Evolutionary conservation across 208 protist genomes (phyloP).

Genomic region (Histomonas meleagridis): DNA sequence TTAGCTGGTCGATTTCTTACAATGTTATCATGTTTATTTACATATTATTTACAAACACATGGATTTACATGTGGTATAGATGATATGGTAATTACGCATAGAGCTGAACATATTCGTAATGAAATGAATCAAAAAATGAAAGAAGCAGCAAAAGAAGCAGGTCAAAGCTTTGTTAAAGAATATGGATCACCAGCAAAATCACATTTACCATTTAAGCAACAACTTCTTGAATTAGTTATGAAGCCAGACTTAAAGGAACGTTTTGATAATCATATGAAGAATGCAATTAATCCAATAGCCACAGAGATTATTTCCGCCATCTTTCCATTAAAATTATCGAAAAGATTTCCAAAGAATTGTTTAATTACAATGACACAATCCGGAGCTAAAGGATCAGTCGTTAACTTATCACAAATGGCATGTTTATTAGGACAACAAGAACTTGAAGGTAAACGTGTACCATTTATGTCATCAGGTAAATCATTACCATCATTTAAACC

Average conservation of each 20-base stretch:
- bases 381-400: slow-evolving; percentile 58
- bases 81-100: slow-evolving; percentile 73
- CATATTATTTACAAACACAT: slow-evolving; percentile 73
- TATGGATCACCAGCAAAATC: neutral
- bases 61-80: slow-evolving; percentile 94
- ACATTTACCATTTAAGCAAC: neutral
- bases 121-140: neutral
- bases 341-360: slow-evolving; percentile 86
- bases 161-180: neutral
- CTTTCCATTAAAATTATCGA: slow-evolving; percentile 61
- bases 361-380: slow-evolving; percentile 79
- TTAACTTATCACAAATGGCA: slow-evolving; percentile 61
- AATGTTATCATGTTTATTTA: slow-evolving; percentile 78
- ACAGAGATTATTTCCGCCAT: slow-evolving; percentile 59
- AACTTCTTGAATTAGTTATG: neutral
- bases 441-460: slow-evolving; percentile 58
- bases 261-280: slow-evolving; percentile 44
- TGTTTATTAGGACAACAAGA: slow-evolving; percentile 60
- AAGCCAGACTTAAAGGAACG: neutral
- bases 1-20: slow-evolving; percentile 75
- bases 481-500: slow-evolving; percentile 56
- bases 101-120: slow-evolving; percentile 20
- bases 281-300: slow-evolving; percentile 52
- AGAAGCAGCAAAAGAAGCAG: neutral
- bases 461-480: slow-evolving; percentile 50